phyloP scores from a whole-genome alignment of 495 filamentous ascomycete genomes.

The Acidomyces sp. region DNA sequence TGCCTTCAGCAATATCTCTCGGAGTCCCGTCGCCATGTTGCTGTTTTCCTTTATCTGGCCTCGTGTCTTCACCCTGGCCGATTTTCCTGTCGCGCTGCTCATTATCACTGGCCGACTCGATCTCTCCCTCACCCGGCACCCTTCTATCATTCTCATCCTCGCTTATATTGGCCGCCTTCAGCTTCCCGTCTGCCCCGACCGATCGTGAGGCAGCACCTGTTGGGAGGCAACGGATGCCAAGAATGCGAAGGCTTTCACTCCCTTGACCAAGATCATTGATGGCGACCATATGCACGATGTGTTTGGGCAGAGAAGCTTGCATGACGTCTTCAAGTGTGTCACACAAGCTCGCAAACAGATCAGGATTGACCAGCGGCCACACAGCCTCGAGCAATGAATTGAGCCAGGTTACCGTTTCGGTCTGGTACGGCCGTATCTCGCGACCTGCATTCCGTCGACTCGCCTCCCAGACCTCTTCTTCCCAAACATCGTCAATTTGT shows the following conservation, averaged over 20 bases:
- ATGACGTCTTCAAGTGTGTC: conserved; percentile 61
- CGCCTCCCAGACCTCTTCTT: conserved; percentile 51
- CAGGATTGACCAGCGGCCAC: conserved; percentile 60
- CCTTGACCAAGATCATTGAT: conserved; percentile 60
- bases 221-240: conserved; percentile 54
- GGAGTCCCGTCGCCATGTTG: conserved; percentile 25
- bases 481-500: conserved; percentile 41
- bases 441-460: conserved; percentile 36
- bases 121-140: conserved; percentile 33
- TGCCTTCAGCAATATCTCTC: conserved; percentile 43
- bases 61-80: conserved; percentile 25
- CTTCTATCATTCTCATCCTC: conserved; percentile 42
- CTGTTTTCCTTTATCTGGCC: conserved; percentile 26
- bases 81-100: conserved; percentile 22
- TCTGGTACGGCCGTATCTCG: conserved; percentile 30
- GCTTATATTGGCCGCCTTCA: conserved; percentile 30
- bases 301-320: conserved; percentile 52
- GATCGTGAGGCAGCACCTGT: conserved; percentile 47
- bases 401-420: conserved; percentile 53
- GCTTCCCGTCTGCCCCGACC: conserved; percentile 41
- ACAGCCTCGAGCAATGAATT: conserved; percentile 49
- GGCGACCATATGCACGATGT: conserved; percentile 52
- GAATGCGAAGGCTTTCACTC: conserved; percentile 48
- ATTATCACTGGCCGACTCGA: conserved; percentile 16
- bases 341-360: conserved; percentile 48